Conservation (phyloP, 2,329 filamentous ascomycete species). For the Apiospora aurea region DNA sequence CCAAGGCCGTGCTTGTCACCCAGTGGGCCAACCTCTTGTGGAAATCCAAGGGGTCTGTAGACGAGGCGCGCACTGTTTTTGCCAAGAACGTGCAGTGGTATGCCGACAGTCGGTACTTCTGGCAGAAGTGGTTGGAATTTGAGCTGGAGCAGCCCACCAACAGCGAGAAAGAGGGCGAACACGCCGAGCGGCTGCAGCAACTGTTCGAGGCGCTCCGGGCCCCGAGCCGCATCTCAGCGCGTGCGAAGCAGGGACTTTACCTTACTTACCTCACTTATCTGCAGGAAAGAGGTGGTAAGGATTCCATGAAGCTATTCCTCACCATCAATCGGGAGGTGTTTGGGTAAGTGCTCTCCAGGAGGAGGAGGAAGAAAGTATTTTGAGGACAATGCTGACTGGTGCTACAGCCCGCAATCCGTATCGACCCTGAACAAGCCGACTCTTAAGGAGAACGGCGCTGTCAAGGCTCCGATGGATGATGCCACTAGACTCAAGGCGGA, state of each 20-base stretch:
- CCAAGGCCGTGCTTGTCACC: slow-evolving; percentile 85
- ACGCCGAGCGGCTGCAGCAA: slow-evolving; percentile 78
- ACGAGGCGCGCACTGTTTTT: slow-evolving; percentile 86
- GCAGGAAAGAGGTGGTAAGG: slow-evolving; percentile 80
- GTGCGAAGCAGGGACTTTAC: slow-evolving; percentile 76
- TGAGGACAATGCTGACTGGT: slow-evolving; percentile 22
- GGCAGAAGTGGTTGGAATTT: slow-evolving; percentile 87
- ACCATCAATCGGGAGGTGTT: slow-evolving; percentile 85
- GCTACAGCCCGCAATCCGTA: slow-evolving; percentile 54
- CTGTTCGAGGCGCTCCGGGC: slow-evolving; percentile 78
- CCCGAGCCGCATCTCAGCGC: slow-evolving; percentile 67
- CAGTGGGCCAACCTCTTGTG: slow-evolving; percentile 89
- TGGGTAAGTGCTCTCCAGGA: slow-evolving; percentile 63
- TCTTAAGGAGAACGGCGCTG: slow-evolving; percentile 55
- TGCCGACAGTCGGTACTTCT: slow-evolving; percentile 85
- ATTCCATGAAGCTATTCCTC: slow-evolving; percentile 87
- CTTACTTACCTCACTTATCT: slow-evolving; percentile 84
- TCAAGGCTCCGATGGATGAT: slow-evolving; percentile 57
- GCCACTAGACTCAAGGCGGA: slow-evolving; percentile 59
- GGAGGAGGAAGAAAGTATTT: slow-evolving; percentile 26
- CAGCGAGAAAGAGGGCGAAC: slow-evolving; percentile 66
- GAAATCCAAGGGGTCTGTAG: slow-evolving; percentile 82
- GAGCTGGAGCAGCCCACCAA: slow-evolving; percentile 84
- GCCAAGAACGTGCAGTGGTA: slow-evolving; percentile 84
- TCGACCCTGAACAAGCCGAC: slow-evolving; percentile 46